Base-by-base conservation (phyloP, 352 stramenopile genomes). In the Pythium insidiosum region DNA sequence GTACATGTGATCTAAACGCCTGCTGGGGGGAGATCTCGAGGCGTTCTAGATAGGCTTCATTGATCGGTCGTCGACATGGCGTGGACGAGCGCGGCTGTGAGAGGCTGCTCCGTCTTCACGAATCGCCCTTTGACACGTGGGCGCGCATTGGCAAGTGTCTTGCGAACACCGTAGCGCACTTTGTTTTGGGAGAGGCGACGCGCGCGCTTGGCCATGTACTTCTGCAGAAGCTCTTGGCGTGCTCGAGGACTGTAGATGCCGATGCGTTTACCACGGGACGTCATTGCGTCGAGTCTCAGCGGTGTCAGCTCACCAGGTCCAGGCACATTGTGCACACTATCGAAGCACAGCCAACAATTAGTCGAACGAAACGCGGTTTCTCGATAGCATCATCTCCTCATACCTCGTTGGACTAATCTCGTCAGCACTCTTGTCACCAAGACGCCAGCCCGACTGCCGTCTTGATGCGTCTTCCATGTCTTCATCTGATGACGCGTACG, bases 101-200 rank as follows among this genome's bases (percentile, higher is more conserved):
- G 70, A 31, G 78, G 73, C 51, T 77, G 66, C 65, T 80, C 69
- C 4, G 78, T 90, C 69, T 90, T 90, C 47, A 88, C 74, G 56
- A 90, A 90, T 18, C 78, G 74, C 31, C 78, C 78, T 56, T 87
- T 90, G 30, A 88, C 74, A 9, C 78, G 70, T 21, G 78, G 74
- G 4, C 77, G 74, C 13, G 77, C 77, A 30, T 88, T 88, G 37
- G 78, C 78, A 29, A 88, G 66, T 38, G 78, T 86, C 43, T 90
- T 90, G 38, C 74, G 74, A 47, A 90, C 78, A 45, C 75, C 63
- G 50, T 88, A 90, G 56, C 74, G 74, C 39, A 90, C 74, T 39
- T 64, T 88, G 53, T 81, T 67, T 42, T 87, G 78, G 15, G 68
- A 87, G 20, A 90, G 53, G 24, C 78, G 69, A 43, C 77, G 76